Percentiles rank a stretch among this genome's conserved stretches.
Evolutionary conservation across 495 filamentous ascomycete genomes (phyloP).

Genomic region (Penicillium angulare): DNA sequence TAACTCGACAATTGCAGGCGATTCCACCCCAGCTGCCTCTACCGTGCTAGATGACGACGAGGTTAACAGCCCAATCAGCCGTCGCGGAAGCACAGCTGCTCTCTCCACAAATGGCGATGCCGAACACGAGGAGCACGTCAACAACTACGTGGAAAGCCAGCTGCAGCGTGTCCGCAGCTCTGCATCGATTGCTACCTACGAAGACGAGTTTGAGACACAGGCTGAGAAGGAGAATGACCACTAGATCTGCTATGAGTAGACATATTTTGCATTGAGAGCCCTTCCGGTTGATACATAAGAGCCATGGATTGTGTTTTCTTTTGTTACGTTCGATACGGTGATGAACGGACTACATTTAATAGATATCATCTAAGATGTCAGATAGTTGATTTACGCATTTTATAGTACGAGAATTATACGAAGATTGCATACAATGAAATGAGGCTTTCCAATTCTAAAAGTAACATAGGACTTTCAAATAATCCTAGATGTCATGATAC

Average conservation of each 20-base stretch:
- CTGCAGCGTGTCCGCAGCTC: conserved; percentile 61
- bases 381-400: neutral
- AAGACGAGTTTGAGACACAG: conserved; percentile 61
- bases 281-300: neutral
- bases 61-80: conserved; percentile 27
- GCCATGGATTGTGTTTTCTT: neutral
- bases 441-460: neutral
- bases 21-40: conserved; percentile 24
- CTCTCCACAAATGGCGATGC: conserved; percentile 33
- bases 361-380: conserved; percentile 2
- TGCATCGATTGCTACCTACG: conserved; percentile 48
- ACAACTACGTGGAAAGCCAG: conserved; percentile 69
- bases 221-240: conserved; percentile 34
- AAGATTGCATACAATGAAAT: neutral
- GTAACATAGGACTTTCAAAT: neutral
- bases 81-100: conserved; percentile 24
- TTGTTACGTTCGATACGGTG: neutral
- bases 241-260: neutral
- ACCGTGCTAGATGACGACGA: conserved; percentile 31
- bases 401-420: neutral
- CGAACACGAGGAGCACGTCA: conserved; percentile 63
- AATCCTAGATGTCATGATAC: too few species aligned
- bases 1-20: conserved; percentile 41
- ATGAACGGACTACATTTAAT: conserved; percentile 3
- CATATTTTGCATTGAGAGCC: neutral